Evolutionary conservation across 306 rosid genomes (phyloP).

Genomic region (Fagus crenata): DNA sequence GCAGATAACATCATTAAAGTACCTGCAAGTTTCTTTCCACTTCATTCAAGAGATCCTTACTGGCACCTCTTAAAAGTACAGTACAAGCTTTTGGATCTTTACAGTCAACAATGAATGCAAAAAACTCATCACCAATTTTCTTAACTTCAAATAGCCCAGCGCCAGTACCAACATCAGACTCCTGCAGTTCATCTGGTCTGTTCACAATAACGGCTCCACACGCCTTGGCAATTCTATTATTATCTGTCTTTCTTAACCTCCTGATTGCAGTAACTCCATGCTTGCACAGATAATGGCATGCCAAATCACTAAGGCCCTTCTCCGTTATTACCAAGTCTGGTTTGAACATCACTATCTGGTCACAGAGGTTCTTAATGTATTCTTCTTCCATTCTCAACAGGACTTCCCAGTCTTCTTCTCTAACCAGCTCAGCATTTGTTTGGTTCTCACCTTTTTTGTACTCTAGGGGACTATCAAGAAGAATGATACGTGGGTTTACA

Average conservation of each 20-base stretch:
- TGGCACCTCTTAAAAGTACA: constrained; percentile 78
- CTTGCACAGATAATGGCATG: constrained; percentile 86
- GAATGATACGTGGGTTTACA: constrained; percentile 83
- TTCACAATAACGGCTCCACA: constrained; percentile 94
- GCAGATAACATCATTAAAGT: constrained; percentile 9
- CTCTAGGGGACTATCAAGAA: constrained; percentile 87
- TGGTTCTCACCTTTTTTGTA: constrained; percentile 96
- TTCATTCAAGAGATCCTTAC: constrained; percentile 87
- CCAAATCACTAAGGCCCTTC: constrained; percentile 97
- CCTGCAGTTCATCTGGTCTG: constrained; percentile 92
- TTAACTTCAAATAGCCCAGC: constrained; percentile 92
- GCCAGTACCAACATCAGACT: constrained; percentile 90
- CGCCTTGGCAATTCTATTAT: constrained; percentile 90
- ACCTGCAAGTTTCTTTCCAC: constrained; percentile 96
- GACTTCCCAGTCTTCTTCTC: constrained; percentile 91
- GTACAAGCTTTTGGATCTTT: constrained; percentile 94
- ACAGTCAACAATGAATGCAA: constrained; percentile 79
- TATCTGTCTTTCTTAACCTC: constrained; percentile 86
- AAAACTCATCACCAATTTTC: constrained; percentile 90
- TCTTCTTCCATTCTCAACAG: constrained; percentile 88
- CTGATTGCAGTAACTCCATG: constrained; percentile 89
- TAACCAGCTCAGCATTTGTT: constrained; percentile 87
- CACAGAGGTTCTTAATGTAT: constrained; percentile 78
- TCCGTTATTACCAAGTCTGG: constrained; percentile 91
- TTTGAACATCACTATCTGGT: constrained; percentile 81